Base-by-base conservation (phyloP, 805 yeast species). In the Priceomyces castillae region DNA sequence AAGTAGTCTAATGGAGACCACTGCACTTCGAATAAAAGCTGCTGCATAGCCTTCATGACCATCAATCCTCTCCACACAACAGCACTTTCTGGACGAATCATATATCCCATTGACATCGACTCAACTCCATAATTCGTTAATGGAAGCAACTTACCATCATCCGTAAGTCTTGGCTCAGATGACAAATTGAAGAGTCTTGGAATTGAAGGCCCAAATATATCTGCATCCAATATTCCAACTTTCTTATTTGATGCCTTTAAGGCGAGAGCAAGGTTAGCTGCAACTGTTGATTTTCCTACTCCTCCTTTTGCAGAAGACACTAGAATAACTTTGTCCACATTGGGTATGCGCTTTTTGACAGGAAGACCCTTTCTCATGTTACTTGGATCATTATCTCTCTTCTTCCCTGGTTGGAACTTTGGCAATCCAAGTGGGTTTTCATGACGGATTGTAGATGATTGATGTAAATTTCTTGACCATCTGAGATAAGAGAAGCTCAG, bases 71-170 rank as follows among this genome's bases (percentile, higher is more conserved):
- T 69, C 96, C 96, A 88, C 0, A 84, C 92, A 4, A 88, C 75
- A 0, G 90, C 84, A 23, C 81, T 79, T 38, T 77, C 81, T 7
- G 84, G 84, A 1, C 74, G 62, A 2, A 87, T 76, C 51, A 88
- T 65, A 54, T 82, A 87, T 0, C 96, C 96, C 95, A 88, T 88
- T 0, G 95, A 86, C 96, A 88, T 88, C 5, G 90, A 78, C 50
- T 84, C 82, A 2, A 88, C 58, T 0, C 96, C 96, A 50, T 82
- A 86, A 57, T 86, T 87, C 9, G 71, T 59, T 51, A 86, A 61
- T 0, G 96, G 96, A 0, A 82, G 56, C 2, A 87, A 65, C 50
- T 76, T 74, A 0, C 89, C 87, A 2, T 52, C 50, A 2, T 54
- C 57, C 0, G 78, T 63, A 10, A 84, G 56, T 20, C 84, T 56